Evolutionary conservation across 2,329 filamentous ascomycete species (phyloP), one percentile per base, ranked within the genome.

Genomic region (Colletotrichum coccodes): DNA sequence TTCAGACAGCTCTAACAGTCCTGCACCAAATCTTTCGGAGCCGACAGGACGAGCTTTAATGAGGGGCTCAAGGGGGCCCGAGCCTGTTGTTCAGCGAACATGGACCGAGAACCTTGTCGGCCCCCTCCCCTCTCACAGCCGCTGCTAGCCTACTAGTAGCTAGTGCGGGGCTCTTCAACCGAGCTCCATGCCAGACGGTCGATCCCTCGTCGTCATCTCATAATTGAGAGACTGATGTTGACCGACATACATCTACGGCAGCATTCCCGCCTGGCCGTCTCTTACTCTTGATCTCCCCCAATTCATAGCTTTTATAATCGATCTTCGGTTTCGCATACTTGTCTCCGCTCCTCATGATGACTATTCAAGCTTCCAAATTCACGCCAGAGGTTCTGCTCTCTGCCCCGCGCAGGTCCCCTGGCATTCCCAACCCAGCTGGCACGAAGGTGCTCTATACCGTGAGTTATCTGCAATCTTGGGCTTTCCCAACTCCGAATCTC

Each of bases 371-470:
- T 11, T 84, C 85, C 73, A 91, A 91, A 73, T 93, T 95, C 81
- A 94, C 91, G 11, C 92, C 92, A 5, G 88, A 94, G 83, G 91
- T 93, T 72, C 85, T 96, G 66, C 87, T 96, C 75, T 91, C 91
- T 72, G 92, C 92, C 18, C 92, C 93, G 36, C 89, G 93, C 64
- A 89, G 93, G 54, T 92, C 91, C 12, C 78, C 89, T 18, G 92
- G 90, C 54, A 79, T 89, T 1, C 92, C 93, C n/a, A 95, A 94
- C 77, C 78, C 84, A 42, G 84, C 87, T 60, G 92, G 91, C 49
- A 89, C 87, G 61, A 83, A 73, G 66, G 84, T 91, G 53, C 79
- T 94, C 32, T 94, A 91, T 76, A 89, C 89, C 47, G 87, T 90
- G 73, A 72, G 80, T 73, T 23, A 14, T 44, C 40, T 21, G 23